Evolutionary conservation across 345 rosid genomes (phyloP).

Genomic region (Pseudoturritis turrita): DNA sequence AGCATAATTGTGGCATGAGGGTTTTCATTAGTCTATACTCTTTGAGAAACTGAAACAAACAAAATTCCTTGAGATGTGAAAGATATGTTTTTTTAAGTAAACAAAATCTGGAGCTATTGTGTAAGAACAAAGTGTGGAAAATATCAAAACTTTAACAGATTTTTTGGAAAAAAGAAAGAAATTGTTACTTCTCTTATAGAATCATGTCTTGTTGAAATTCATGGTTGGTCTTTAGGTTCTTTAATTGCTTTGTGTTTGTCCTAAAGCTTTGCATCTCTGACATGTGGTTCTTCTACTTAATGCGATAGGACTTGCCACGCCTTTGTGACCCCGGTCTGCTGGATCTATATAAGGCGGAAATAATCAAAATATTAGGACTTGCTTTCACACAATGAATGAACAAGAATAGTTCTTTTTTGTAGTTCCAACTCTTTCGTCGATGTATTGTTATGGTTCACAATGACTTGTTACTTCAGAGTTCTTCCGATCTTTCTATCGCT

Average conservation of each 20-base stretch:
- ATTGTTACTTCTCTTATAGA: background rate
- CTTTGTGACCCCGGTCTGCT: conserved; percentile 65
- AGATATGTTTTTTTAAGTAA: background rate
- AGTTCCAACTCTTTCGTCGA: background rate
- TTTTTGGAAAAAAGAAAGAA: background rate
- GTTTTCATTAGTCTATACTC: background rate
- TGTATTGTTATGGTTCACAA: conserved; percentile 8
- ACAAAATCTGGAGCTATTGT: background rate
- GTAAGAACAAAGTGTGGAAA: background rate
- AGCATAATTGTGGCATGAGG: background rate
- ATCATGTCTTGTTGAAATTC: background rate
- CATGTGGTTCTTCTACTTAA: conserved; percentile 34
- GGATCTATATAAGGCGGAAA: conserved; percentile 38
- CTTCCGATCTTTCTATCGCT: background rate
- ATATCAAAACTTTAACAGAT: background rate
- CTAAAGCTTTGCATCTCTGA: conserved; percentile 17
- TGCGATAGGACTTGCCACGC: conserved; percentile 77
- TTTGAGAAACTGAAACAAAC: background rate
- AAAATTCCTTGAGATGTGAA: background rate
- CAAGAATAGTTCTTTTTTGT: background rate
- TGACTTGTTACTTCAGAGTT: conserved; percentile 4
- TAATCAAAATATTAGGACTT: conserved; percentile 18
- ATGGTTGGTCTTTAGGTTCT: background rate
- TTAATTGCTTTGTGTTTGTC: background rate
- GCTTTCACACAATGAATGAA: conserved; percentile 25